phyloP scores from a whole-genome alignment of 331 rosid species.

The Spiraea crenata region DNA sequence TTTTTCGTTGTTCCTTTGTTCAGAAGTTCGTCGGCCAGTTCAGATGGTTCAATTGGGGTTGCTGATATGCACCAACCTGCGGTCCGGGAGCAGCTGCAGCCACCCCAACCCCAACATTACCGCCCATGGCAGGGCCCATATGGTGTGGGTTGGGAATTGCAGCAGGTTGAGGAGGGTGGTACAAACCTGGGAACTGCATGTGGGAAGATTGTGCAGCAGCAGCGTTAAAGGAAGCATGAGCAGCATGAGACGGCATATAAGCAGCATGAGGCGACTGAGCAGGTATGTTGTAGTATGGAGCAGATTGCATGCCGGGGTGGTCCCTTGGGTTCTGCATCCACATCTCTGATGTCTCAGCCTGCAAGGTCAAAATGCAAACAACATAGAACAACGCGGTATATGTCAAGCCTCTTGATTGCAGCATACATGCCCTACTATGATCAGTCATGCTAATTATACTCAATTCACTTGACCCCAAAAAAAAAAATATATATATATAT shows the following conservation, averaged over 20 bases:
- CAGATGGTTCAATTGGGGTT: slow-evolving; percentile 77
- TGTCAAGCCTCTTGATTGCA: too few species aligned
- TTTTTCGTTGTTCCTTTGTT: slow-evolving; percentile 21
- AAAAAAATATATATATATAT: too few species aligned
- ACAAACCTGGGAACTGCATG: slow-evolving; percentile 94
- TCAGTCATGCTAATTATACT: background rate
- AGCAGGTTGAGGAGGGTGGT: slow-evolving; percentile 81
- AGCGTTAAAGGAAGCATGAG: slow-evolving; percentile 75
- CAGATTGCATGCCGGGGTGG: slow-evolving; percentile 75
- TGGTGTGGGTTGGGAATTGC: slow-evolving; percentile 76
- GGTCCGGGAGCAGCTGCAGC: slow-evolving; percentile 85
- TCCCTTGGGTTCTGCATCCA: slow-evolving; percentile 98
- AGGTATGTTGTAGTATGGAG: slow-evolving; percentile 78
- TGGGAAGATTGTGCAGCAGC: slow-evolving; percentile 95
- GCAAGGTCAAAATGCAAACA: slow-evolving; percentile 19
- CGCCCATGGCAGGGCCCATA: slow-evolving; percentile 79
- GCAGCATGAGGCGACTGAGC: slow-evolving; percentile 90
- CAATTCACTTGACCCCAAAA: too few species aligned
- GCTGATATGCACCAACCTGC: slow-evolving; percentile 94
- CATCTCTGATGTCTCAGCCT: slow-evolving; percentile 98
- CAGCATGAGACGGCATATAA: slow-evolving; percentile 76
- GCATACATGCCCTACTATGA: too few species aligned
- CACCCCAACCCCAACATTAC: slow-evolving; percentile 80
- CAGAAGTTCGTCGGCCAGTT: slow-evolving; percentile 92
- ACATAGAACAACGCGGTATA: too few species aligned